Evolutionary conservation across 2,329 filamentous ascomycete genomes (phyloP).

Genomic region (Paracoccidioides lutzii): DNA sequence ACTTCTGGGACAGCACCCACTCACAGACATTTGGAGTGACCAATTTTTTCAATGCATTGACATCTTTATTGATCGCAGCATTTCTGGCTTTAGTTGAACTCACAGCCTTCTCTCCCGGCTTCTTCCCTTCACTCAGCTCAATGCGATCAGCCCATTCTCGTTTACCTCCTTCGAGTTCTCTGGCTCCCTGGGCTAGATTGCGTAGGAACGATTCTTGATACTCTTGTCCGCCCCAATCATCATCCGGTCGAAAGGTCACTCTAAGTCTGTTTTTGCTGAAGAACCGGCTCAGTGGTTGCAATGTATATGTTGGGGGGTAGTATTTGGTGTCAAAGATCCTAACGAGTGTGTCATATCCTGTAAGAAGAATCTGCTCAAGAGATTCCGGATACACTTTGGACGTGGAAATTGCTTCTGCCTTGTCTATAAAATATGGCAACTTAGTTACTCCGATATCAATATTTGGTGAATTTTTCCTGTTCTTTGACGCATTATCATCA

Average conservation of each 20-base stretch:
- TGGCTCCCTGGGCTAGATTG: constrained; percentile 25
- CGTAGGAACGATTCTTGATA: constrained; percentile 28
- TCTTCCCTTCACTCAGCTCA: constrained; percentile 29
- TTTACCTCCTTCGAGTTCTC: constrained; percentile 25
- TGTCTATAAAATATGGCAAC: constrained; percentile 37
- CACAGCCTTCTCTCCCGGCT: constrained; percentile 23
- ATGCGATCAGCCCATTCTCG: constrained; percentile 33
- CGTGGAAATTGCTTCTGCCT: constrained; percentile 31
- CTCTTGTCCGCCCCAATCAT: constrained; percentile 27
- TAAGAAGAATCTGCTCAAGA: constrained; percentile 35
- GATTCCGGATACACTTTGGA: constrained; percentile 23
- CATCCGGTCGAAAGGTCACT: constrained; percentile 32
- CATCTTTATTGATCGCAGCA: constrained; percentile 19
- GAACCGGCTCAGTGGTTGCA: constrained; percentile 30
- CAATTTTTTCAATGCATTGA: constrained; percentile 23
- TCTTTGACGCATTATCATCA: neutral
- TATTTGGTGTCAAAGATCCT: constrained; percentile 38
- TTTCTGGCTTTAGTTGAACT: constrained; percentile 34
- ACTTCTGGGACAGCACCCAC: constrained; percentile 21
- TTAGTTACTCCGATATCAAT: constrained; percentile 38
- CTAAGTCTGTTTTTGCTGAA: constrained; percentile 32
- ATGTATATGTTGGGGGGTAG: constrained; percentile 33
- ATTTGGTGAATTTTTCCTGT: constrained; percentile 14
- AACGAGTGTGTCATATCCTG: constrained; percentile 37
- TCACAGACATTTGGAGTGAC: constrained; percentile 23